Conservation (phyloP, 1,139 yeast genomes). For the Meyerozyma carpophila region DNA sequence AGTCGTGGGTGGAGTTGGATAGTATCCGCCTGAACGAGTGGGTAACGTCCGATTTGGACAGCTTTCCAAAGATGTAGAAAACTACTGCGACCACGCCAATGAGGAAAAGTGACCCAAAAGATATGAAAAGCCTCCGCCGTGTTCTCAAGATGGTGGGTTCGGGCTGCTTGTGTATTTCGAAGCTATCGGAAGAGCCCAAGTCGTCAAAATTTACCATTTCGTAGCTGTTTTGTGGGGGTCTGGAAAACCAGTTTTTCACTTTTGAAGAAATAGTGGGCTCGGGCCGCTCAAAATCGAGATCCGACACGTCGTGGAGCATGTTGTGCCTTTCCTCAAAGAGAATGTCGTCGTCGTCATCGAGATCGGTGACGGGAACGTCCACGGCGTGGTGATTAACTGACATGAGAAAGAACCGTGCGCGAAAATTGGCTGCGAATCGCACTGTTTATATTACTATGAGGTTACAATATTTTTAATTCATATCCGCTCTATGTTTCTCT, state of each 20-base stretch:
- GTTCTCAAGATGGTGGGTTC: neutral
- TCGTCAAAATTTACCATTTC: constrained; percentile 2
- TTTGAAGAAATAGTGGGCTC: neutral
- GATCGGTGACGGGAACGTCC: constrained; percentile 12
- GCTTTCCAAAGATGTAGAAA: constrained; percentile 2
- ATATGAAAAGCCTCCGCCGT: neutral
- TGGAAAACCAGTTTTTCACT: constrained; percentile 1
- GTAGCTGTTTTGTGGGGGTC: neutral
- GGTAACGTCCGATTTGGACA: neutral
- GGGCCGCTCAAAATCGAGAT: constrained; percentile 4
- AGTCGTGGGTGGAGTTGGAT: constrained; percentile 67
- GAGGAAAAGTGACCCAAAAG: neutral
- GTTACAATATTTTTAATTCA: neutral
- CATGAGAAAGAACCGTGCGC: neutral
- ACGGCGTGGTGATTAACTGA: constrained; percentile 6
- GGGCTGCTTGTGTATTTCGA: neutral
- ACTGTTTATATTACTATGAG: neutral
- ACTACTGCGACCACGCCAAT: constrained; percentile 2
- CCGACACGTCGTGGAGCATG: constrained; percentile 4
- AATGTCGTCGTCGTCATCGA: constrained; percentile 12
- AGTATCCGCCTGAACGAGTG: constrained; percentile 19
- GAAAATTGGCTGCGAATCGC: neutral
- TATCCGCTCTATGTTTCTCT: neutral
- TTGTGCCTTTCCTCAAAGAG: constrained; percentile 4
- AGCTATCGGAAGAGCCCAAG: neutral